Percentiles rank a stretch among this genome's conserved stretches.
phyloP scores from a whole-genome alignment of 805 yeast species.

The Yarrowia yakushimensis region DNA sequence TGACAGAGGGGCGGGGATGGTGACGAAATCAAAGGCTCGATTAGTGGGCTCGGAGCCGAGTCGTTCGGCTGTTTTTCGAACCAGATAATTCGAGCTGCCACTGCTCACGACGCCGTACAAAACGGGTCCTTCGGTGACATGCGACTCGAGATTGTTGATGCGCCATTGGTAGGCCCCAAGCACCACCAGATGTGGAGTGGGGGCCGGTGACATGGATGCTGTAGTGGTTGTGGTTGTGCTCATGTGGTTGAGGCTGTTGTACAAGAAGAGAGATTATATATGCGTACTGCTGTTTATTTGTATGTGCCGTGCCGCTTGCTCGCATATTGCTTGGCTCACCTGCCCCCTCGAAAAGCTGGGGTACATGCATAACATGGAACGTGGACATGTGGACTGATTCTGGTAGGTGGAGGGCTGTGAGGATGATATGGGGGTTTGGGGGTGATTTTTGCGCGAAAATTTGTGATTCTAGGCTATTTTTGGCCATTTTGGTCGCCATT shows the following conservation, averaged over 20 bases:
- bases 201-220: neutral
- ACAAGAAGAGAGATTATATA: neutral
- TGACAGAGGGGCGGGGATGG: neutral
- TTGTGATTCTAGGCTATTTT: too few relatives aligned
- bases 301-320: neutral
- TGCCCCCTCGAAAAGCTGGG: slow-evolving; percentile 8
- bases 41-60: neutral
- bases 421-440: too few relatives aligned
- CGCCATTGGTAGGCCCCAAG: slow-evolving; percentile 6
- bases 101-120: neutral
- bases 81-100: neutral
- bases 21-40: slow-evolving; percentile 7
- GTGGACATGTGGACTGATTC: too few relatives aligned
- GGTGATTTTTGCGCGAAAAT: too few relatives aligned
- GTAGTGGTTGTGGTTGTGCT: neutral
- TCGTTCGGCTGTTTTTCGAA: slow-evolving; percentile 3
- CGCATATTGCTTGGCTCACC: neutral
- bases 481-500: too few relatives aligned
- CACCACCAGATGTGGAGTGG: neutral
- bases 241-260: neutral
- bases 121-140: neutral
- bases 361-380: neutral
- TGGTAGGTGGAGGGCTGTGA: too few relatives aligned
- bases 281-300: neutral
- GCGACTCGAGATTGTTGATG: neutral